These are phyloP conservation scores for Paramecium octaurelia DNA, from an alignment of 73 alveolate species.

Conservation along the genomic window DNA sequence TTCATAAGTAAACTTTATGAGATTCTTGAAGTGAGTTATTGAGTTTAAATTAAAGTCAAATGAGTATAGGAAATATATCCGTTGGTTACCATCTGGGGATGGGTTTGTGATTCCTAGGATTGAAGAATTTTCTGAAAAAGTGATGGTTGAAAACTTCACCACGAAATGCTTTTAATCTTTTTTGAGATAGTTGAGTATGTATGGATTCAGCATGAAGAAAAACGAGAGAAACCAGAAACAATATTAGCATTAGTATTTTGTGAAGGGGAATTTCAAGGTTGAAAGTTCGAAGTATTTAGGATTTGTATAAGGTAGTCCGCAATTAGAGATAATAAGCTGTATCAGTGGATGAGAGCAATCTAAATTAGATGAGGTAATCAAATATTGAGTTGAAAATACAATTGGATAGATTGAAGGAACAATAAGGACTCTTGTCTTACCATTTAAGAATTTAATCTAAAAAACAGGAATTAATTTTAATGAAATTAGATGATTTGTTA, in stretches of 20 bases:
- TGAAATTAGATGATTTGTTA: not conserved
- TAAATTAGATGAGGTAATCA: not conserved
- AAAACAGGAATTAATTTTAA: not conserved
- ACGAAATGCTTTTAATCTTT: not conserved
- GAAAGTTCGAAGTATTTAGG: not conserved
- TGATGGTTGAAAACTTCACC: not conserved
- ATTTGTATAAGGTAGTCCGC: not conserved
- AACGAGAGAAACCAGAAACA: not conserved
- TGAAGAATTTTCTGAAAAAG: not conserved
- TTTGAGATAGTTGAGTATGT: not conserved
- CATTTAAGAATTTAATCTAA: not conserved
- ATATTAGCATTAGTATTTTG: not conserved
- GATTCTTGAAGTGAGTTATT: not conserved
- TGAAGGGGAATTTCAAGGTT: not conserved
- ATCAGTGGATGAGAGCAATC: not conserved
- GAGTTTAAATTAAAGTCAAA: not conserved
- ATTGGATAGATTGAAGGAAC: not conserved
- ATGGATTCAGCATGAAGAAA: not conserved
- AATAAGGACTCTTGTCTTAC: not conserved
- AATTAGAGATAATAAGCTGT: not conserved
- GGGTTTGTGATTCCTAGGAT: not conserved
- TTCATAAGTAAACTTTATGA: not conserved
- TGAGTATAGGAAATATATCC: not conserved
- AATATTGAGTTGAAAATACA: not conserved
- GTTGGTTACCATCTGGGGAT: not conserved